Evolutionary conservation across 2,329 filamentous ascomycete species (phyloP), one percentile per base, ranked within the genome.

Genomic region (Ceratocystis ficicola): DNA sequence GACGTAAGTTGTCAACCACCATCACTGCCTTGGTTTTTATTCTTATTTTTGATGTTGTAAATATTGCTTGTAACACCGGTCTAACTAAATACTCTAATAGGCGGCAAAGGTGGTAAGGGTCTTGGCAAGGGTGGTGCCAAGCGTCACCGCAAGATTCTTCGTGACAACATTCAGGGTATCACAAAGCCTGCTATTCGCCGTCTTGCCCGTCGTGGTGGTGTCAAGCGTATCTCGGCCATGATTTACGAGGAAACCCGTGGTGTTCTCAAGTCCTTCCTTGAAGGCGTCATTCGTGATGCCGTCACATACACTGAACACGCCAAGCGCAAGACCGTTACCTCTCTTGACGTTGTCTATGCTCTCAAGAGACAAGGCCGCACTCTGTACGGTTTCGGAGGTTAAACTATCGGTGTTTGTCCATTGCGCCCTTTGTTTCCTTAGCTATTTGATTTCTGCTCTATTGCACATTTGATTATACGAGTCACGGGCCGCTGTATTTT

Each of bases 131-230:
- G 92, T 72, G 92, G 92, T 79, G 93, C 93, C 80, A 97, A 96
- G 89, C 92, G 92, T 81, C 92, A 96, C 83, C 87, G 93, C 76
- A 96, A 96, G 89, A 96, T 96, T 83, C 85, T 96, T 79, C 90
- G 92, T 81, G 92, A 96, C 88, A 96, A 96, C 89, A 96, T 96
- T 77, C 92, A 96, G 83, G 92, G 92, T 81, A 96, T 96, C 77
- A 96, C 92, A 76, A 96, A 96, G 89, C 92, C 92, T 74, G 92
- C 92, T 74, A 96, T 96, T 80, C 88, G 92, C 75, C 92, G 92
- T 95, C 91, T 96, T 77, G 92, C 92, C 71, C 92, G 92, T 81
- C 91, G 92, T 94, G 92, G 92, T 80, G 92, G 92, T 92, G 92
- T 96, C 85, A 96, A 96, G 90, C 92, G 92, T 95, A 96, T 96